Conservation (phyloP, 2,329 filamentous ascomycete species). For the Phaeophleospora eucalypticola region DNA sequence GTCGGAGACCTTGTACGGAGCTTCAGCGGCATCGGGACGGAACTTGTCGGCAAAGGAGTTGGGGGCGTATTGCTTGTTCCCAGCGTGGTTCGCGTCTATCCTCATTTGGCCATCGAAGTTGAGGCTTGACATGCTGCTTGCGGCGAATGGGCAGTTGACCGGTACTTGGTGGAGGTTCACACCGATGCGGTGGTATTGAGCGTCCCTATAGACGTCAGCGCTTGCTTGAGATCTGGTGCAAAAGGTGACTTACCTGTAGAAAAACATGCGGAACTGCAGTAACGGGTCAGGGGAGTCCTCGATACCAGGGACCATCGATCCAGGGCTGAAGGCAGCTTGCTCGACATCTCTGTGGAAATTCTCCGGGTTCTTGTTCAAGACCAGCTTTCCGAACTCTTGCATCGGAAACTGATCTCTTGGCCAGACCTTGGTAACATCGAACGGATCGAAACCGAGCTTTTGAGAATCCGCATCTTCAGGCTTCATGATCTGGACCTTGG, state of each 20-base stretch:
- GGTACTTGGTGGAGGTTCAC: conserved; percentile 46
- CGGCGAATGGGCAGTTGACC: conserved; percentile 14
- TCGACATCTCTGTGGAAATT: conserved; percentile 55
- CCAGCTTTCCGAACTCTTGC: conserved; percentile 48
- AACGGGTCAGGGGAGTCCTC: not conserved
- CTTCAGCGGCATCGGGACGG: conserved; percentile 49
- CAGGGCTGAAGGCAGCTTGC: conserved; percentile 2
- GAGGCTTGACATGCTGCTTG: conserved; percentile 26
- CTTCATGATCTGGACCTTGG: conserved; percentile 53
- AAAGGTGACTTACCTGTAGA: not conserved
- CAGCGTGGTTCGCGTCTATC: conserved; percentile 45
- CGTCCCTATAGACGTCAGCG: conserved; percentile 7
- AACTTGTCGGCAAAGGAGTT: conserved; percentile 52
- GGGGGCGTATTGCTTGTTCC: conserved; percentile 50
- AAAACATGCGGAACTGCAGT: not conserved
- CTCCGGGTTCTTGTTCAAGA: conserved; percentile 49
- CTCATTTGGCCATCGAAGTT: conserved; percentile 38
- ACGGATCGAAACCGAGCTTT: conserved; percentile 48
- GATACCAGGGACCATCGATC: conserved; percentile 1
- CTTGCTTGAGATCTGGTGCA: conserved; percentile 2
- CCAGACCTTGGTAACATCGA: conserved; percentile 57
- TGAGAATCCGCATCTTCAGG: conserved; percentile 50
- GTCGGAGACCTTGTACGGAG: conserved; percentile 48
- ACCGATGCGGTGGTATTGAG: conserved; percentile 42
- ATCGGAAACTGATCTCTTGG: conserved; percentile 37